Base-by-base conservation (phyloP, 140 eudicot genomes). In the Erigeron philadelphicus region DNA sequence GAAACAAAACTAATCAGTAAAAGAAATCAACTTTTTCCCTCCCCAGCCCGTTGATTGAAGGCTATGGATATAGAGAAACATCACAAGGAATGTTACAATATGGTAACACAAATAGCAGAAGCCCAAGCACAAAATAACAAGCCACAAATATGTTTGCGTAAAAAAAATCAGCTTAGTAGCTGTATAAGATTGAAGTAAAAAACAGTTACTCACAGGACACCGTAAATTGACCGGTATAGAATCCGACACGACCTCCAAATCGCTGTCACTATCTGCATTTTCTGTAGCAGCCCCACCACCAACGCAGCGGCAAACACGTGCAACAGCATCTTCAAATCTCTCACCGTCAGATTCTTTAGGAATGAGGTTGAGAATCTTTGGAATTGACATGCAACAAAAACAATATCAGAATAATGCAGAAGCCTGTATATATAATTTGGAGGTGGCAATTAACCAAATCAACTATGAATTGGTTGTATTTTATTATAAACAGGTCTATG, bases 291-390 rank as follows among this genome's bases (percentile, higher is more conserved):
- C 66, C 60, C 99, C 99, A 80, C 99, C 99, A 74, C 97, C 97
- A 61, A 94, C 94, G 67, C 99, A 94, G 15, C 97, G 90, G 62
- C 90, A 82, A 75, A 94, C 97, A 67, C 99, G 95, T 74, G 95
- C 91, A 49, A 94, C 74, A 8, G 99, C 96, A 44, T 87, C 96
- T 72, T 85, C 97, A 85, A 94, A 94, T 61, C 54, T 74, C 83
- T 94, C 99, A 46, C 99, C 99, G 11, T 94, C 97, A 74, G 80
- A 45, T 64, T 85, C 99, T 78, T 90, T 86, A 1, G 99, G 99
- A 40, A 94, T 89, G 77, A 87, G 73, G 76, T 76, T 80, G 57
- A 89, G 82, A 67, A 94, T 84, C 99, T 94, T 66, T 45, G 54
- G 63, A 53, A 56, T 16, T 40, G 25, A 8, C 12, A 38, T 19